These are phyloP conservation scores for Botrytis cinerea DNA, from an alignment of 2,329 filamentous ascomycete genomes.

Conservation along the genomic window DNA sequence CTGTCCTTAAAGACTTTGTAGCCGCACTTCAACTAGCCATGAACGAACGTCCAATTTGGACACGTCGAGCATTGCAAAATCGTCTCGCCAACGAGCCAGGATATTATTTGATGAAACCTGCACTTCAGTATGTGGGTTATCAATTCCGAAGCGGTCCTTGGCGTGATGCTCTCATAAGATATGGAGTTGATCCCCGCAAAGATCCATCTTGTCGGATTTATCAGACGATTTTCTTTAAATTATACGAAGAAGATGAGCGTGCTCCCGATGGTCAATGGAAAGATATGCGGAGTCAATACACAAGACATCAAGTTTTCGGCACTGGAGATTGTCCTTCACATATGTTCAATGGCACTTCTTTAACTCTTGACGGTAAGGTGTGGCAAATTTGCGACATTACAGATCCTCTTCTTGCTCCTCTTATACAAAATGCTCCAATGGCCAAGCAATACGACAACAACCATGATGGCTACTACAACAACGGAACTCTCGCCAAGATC, in stretches of 20 bases:
- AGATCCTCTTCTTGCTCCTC: constrained; percentile 68
- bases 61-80: constrained; percentile 78
- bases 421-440: constrained; percentile 66
- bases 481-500: constrained; percentile 78
- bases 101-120: constrained; percentile 66
- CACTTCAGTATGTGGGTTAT: constrained; percentile 83
- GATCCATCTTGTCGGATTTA: constrained; percentile 78
- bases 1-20: constrained; percentile 65
- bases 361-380: constrained; percentile 79
- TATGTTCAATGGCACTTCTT: constrained; percentile 77
- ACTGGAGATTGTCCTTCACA: constrained; percentile 54
- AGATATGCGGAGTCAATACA: constrained; percentile 29
- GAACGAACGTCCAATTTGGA: constrained; percentile 78
- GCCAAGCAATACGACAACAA: constrained; percentile 59
- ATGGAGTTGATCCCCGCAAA: constrained; percentile 81
- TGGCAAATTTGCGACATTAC: constrained; percentile 95
- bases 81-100: constrained; percentile 56
- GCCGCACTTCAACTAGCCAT: constrained; percentile 65
- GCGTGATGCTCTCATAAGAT: constrained; percentile 82
- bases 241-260: constrained; percentile 46
- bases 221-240: constrained; percentile 86
- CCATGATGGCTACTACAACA: constrained; percentile 81
- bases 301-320: constrained; percentile 32
- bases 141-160: constrained; percentile 92
- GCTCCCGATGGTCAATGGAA: constrained; percentile 32